A percentile compares a stretch with the other conserved stretches of the same genome.
Evolutionary conservation across 192 early-diverging fungal species (phyloP).

Genomic region (Chytriomyces sp.): DNA sequence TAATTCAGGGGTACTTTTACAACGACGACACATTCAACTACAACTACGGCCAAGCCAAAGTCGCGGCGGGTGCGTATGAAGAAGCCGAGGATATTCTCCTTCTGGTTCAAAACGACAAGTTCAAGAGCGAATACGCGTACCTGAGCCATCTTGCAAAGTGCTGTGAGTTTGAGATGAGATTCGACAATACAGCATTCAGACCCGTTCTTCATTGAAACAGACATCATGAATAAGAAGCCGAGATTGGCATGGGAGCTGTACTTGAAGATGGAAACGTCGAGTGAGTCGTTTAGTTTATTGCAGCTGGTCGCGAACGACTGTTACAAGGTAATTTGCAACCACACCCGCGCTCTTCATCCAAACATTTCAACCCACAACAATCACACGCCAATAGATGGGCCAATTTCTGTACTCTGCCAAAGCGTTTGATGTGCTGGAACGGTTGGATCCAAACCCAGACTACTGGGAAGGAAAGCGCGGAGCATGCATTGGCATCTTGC

Average conservation of each 20-base stretch:
- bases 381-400: constrained; percentile 38
- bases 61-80: constrained; percentile 61
- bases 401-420: constrained; percentile 63
- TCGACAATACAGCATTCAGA: constrained; percentile 62
- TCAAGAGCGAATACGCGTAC: constrained; percentile 63
- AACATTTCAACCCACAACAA: not conserved
- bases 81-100: constrained; percentile 64
- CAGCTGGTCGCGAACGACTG: constrained; percentile 69
- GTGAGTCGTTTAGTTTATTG: constrained; percentile 66
- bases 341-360: constrained; percentile 4
- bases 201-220: not conserved
- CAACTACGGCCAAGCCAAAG: constrained; percentile 68
- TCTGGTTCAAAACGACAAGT: constrained; percentile 62
- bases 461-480: constrained; percentile 73
- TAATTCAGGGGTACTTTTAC: constrained; percentile 64
- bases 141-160: constrained; percentile 63
- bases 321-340: constrained; percentile 52
- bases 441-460: constrained; percentile 66
- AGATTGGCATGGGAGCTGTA: constrained; percentile 67
- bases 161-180: constrained; percentile 64
- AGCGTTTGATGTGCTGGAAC: constrained; percentile 68
- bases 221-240: constrained; percentile 67
- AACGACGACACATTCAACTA: constrained; percentile 72
- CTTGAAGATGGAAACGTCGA: constrained; percentile 73
- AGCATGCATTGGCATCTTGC: constrained; percentile 64